phyloP scores from a whole-genome alignment of 805 yeast genomes.

The Candida xyloterini region DNA sequence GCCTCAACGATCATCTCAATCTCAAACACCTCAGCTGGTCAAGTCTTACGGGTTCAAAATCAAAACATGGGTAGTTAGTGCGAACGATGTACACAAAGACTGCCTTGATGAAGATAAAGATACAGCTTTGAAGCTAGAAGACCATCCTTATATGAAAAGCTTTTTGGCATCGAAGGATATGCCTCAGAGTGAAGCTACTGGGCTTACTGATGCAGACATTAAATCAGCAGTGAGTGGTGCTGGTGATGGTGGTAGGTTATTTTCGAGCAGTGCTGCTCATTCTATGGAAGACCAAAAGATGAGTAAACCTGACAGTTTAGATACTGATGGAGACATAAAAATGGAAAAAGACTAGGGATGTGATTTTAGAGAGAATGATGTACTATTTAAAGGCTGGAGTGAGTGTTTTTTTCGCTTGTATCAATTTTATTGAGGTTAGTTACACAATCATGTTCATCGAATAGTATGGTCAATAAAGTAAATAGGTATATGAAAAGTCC shows the following conservation, averaged over 20 bases:
- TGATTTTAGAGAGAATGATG: no score
- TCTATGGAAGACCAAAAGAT: conserved; percentile 15
- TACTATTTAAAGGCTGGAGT: no score
- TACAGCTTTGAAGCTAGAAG: conserved; percentile 36
- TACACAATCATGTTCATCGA: no score
- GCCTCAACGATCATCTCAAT: conserved; percentile 24
- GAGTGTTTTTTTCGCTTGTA: no score
- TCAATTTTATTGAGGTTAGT: no score
- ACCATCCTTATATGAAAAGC: conserved; percentile 29
- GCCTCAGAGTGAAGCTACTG: conserved; percentile 17
- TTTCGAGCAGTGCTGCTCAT: conserved; percentile 33
- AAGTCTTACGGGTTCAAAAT: conserved; percentile 32
- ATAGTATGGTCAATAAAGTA: background rate
- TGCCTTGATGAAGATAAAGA: conserved; percentile 34
- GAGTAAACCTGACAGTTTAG: background rate
- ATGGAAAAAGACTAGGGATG: background rate
- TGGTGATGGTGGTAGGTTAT: conserved; percentile 28
- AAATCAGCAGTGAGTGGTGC: conserved; percentile 42
- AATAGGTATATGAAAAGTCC: conserved; percentile 38
- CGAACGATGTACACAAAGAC: conserved; percentile 15
- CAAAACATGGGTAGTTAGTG: conserved; percentile 33
- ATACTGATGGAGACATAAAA: background rate
- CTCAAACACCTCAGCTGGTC: conserved; percentile 28
- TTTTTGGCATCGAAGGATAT: conserved; percentile 11
- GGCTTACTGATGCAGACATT: conserved; percentile 38